Conservation (phyloP, 2,329 filamentous ascomycete genomes). For the Aspergillus quadrilineatus region DNA sequence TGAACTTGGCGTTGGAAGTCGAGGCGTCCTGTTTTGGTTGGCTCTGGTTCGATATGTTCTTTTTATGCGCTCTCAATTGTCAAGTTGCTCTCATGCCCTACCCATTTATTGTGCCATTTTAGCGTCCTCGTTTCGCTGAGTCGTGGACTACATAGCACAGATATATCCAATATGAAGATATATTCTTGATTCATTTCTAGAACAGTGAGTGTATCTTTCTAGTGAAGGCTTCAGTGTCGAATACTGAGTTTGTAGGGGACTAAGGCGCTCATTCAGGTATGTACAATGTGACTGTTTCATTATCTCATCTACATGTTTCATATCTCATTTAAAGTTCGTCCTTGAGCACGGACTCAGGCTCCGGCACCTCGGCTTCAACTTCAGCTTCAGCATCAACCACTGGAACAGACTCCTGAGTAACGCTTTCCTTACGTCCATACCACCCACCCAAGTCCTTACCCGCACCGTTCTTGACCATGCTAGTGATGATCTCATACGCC, state of each 20-base stretch:
- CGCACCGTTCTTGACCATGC: conserved; percentile 48
- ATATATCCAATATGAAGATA: conserved; percentile 25
- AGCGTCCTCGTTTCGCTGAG: conserved; percentile 7
- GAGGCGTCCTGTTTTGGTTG: conserved; percentile 40
- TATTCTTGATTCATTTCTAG: conserved; percentile 7
- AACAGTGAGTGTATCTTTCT: neutral
- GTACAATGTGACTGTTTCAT: conserved; percentile 9
- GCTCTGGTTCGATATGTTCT: conserved; percentile 27
- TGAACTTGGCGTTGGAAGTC: conserved; percentile 40
- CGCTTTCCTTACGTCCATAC: conserved; percentile 35
- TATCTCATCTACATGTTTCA: conserved; percentile 18
- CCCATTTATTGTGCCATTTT: conserved; percentile 36
- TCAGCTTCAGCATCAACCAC: conserved; percentile 10
- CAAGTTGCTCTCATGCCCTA: conserved; percentile 27
- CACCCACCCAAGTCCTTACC: conserved; percentile 41
- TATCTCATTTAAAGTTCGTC: conserved; percentile 31
- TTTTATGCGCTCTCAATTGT: conserved; percentile 12
- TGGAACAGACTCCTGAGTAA: neutral
- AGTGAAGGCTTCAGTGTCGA: neutral
- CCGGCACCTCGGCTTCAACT: conserved; percentile 1
- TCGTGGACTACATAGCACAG: conserved; percentile 25
- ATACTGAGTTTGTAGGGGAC: neutral
- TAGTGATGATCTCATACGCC: conserved; percentile 78
- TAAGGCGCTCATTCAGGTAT: neutral
- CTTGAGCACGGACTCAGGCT: conserved; percentile 17